Evolutionary conservation across 441 rosid genomes (phyloP), one percentile per base, ranked within the genome.

Genomic region (Adansonia grandidieri): DNA sequence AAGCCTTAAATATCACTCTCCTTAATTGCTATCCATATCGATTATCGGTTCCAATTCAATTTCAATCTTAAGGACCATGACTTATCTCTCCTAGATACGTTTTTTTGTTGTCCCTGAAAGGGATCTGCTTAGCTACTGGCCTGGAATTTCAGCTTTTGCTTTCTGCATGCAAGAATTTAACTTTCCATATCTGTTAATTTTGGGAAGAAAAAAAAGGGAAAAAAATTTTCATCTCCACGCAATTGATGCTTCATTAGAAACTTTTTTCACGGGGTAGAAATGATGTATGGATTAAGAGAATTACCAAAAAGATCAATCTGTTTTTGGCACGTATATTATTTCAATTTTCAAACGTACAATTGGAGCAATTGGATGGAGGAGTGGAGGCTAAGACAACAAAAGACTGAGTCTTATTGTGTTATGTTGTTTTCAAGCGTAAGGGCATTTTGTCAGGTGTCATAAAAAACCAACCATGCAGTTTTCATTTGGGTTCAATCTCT

Each of bases 391-490:
- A 14, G 58, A 69, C 56, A 69, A 47, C 6, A 54, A 54, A 19
- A 56, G 74, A 13, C 64, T 4, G 64, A 56, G 40, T 10, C 9
- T 14, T 56, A 17, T 68, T 65, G n/a, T 45, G 5, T 9, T 9
- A 9, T 61, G 69, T 45, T 74, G 32, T 14, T 74, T 61, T 75
- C 70, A 62, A 75, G 48, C 67, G 67, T 58, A 11, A 73, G 67
- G 61, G 14, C 10, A 13, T 1, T 14, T 28, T 71, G 75, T 71
- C 75, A 71, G 75, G 13, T 28, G 20, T 51, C 44, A 15, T 32
- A 53, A 8, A 42, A 67, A 67, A 44, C 72, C 32, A 45, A 15
- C n/a, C 24, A 47, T 45, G 56, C 15, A 24, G 11, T 14, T 62
- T 63, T 2, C 13, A 13, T 63, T 63, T 32, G 50, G 50, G 71